Percentiles rank a stretch among this genome's conserved stretches.
These are phyloP conservation scores for Coemansia sp. DNA, from an alignment of 192 early-diverging fungal genomes.

Conservation along the genomic window DNA sequence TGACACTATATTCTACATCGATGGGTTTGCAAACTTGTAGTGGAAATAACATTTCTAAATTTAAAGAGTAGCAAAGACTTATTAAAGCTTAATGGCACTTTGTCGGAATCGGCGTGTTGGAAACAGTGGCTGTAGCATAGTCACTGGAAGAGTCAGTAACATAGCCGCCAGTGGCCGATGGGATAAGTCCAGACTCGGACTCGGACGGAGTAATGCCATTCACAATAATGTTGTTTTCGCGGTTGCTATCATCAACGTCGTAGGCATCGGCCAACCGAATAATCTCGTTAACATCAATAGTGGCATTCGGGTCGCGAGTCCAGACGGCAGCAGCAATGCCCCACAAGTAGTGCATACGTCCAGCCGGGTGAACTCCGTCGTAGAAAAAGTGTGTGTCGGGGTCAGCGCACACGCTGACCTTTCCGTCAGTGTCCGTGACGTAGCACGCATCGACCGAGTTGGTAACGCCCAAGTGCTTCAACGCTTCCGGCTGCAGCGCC, in stretches of 20 bases:
- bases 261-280: conserved; percentile 17
- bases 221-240: conserved; percentile 37
- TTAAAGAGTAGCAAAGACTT: background rate
- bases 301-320: conserved; percentile 25
- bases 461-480: conserved; percentile 29
- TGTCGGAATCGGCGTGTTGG: background rate
- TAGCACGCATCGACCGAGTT: conserved; percentile 34
- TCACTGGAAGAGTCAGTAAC: background rate
- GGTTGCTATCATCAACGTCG: conserved; percentile 31
- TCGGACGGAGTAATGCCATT: conserved; percentile 8
- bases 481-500: conserved; percentile 22
- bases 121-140: background rate
- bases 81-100: background rate
- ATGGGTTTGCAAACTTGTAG: too few species aligned
- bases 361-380: conserved; percentile 41
- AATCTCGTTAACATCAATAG: conserved; percentile 17
- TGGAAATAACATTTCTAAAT: too few species aligned
- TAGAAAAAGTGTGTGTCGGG: conserved; percentile 50
- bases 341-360: conserved; percentile 52
- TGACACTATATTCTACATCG: too few species aligned
- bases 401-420: conserved; percentile 28
- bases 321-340: conserved; percentile 37
- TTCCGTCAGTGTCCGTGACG: conserved; percentile 11
- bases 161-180: background rate
- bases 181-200: background rate